Base-by-base conservation (phyloP, 176 grass and related monocot genomes). In the barley (Hordeum vulgare) region DNA sequence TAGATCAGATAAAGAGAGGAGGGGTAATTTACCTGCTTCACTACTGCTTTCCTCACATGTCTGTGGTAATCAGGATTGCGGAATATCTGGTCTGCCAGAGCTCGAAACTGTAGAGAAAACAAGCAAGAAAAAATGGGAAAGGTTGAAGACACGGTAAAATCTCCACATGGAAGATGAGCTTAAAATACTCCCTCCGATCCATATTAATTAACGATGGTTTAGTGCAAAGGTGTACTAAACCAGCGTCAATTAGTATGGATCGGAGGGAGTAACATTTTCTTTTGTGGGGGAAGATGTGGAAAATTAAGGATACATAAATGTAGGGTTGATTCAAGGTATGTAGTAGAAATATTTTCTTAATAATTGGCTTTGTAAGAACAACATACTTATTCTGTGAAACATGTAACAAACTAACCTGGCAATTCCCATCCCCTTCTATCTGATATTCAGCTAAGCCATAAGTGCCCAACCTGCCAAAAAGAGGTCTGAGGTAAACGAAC, bases 381-480 rank as follows among this genome's bases (percentile, higher is more conserved):
- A 28, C 60, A 67, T n/a, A 5, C n/a, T 3, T 67, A 27, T 67
- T 86, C 42, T 75, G 18, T 20, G 24, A 69, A 54, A 25, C 61
- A 85, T 66, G 49, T 72, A 60, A 71, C 78, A 71, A 53, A 47
- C 47, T 87, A 73, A 98, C 93, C 93, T 98, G 96, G 77, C 96
- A 98, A 80, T 98, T 98, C 51, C 93, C 96, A 84, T 98, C 96
- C 76, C 96, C 96, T 88, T 95, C 96, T 81, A 98, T 92, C 80
- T 95, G 96, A 23, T 92, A 90, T 90, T 95, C 96, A 78, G 96
- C 91, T 88, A 98, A 94, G 82, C 96, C 96, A 61, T 98, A 98
- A 66, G 89, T 90, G 47, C 78, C 85, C 75, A 98, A 77, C 71
- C 93, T 98, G 85, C 64, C 79, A 86, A 64, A 36, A 83, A 69